Percentiles rank a stretch among this genome's conserved stretches.
phyloP scores from a whole-genome alignment of 83 land plant species.

The Diphasiastrum complanatum region DNA sequence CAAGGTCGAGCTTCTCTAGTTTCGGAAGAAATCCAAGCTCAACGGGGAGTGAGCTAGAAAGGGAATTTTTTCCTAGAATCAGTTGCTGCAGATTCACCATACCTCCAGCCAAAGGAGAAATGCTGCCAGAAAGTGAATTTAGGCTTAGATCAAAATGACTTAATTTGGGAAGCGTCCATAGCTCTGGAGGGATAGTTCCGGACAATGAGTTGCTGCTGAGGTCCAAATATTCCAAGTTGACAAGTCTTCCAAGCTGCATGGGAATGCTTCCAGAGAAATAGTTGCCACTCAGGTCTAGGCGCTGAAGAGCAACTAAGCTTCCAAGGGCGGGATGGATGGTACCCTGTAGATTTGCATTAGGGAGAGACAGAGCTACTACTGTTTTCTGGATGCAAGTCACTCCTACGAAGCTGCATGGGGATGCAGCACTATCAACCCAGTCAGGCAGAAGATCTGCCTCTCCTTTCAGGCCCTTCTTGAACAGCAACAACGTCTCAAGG shows the following conservation, averaged over 20 bases:
- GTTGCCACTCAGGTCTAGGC: constrained; percentile 2
- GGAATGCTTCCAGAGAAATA: constrained; percentile 5
- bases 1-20: constrained; percentile 10
- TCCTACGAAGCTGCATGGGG: too few species aligned
- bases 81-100: constrained; percentile 17
- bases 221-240: constrained; percentile 6
- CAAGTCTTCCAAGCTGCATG: neutral
- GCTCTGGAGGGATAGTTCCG: constrained; percentile 23
- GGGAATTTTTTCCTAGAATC: constrained; percentile 9
- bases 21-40: constrained; percentile 8
- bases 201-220: constrained; percentile 23
- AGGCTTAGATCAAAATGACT: constrained; percentile 10
- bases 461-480: too few species aligned
- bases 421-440: too few species aligned
- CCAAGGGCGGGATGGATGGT: too few species aligned
- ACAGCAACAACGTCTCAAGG: too few species aligned
- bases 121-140: constrained; percentile 16
- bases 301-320: too few species aligned
- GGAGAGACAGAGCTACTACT: too few species aligned
- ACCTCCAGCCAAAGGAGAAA: constrained; percentile 17
- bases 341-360: too few species aligned
- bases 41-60: constrained; percentile 18
- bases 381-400: too few species aligned
- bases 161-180: constrained; percentile 12
- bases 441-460: too few species aligned